These are phyloP conservation scores for Penicillium alfredii DNA, from an alignment of 495 filamentous ascomycete species.

Conservation along the genomic window DNA sequence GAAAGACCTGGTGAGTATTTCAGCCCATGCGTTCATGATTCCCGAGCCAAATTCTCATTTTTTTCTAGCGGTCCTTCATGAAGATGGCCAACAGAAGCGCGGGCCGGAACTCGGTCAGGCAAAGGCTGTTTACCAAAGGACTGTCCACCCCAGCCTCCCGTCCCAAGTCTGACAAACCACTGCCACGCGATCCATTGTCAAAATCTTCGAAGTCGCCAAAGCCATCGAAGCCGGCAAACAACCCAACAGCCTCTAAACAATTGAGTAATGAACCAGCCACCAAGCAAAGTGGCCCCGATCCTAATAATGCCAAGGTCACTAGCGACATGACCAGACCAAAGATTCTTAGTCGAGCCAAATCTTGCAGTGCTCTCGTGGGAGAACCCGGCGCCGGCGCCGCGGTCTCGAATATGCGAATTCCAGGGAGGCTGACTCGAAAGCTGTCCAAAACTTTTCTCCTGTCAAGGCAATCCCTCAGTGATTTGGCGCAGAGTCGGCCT, in stretches of 20 bases:
- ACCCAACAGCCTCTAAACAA: slow-evolving; percentile 7
- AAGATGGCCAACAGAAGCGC: slow-evolving; percentile 5
- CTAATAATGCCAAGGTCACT: neutral
- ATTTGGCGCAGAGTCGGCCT: slow-evolving; percentile 15
- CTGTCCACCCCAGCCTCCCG: neutral
- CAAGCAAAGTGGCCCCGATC: slow-evolving; percentile 15
- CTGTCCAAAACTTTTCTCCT: slow-evolving; percentile 28
- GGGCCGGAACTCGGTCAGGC: slow-evolving; percentile 16
- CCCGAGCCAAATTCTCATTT: slow-evolving; percentile 5
- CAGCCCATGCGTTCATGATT: neutral
- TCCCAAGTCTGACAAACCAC: slow-evolving; percentile 25
- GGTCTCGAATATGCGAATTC: slow-evolving; percentile 18
- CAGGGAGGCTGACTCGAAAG: slow-evolving; percentile 19
- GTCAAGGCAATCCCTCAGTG: slow-evolving; percentile 20
- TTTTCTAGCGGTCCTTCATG: slow-evolving; percentile 19
- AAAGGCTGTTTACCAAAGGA: slow-evolving; percentile 21
- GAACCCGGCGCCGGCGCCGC: slow-evolving; percentile 7
- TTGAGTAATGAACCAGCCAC: slow-evolving; percentile 6
- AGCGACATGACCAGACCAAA: slow-evolving; percentile 7
- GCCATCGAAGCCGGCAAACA: slow-evolving; percentile 5
- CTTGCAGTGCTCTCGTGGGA: slow-evolving; percentile 20
- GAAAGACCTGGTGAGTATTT: slow-evolving; percentile 43
- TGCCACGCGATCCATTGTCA: slow-evolving; percentile 29
- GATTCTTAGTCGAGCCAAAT: slow-evolving; percentile 17
- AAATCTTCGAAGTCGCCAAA: too few species aligned